These are phyloP conservation scores for Calonectria hawksworthii DNA, from an alignment of 2,329 filamentous ascomycete genomes.

Conservation along the genomic window DNA sequence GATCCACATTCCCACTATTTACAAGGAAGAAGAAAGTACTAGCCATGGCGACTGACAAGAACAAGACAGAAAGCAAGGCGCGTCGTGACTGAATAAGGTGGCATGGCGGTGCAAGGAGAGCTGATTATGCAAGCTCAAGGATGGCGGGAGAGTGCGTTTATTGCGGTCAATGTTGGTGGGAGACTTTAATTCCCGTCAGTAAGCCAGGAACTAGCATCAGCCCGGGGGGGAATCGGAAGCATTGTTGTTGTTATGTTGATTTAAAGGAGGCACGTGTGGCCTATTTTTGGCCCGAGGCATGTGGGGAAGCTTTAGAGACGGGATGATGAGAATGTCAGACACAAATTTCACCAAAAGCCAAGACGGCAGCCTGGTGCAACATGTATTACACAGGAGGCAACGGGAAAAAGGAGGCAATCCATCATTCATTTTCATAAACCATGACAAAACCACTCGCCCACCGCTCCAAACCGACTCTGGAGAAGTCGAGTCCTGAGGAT, in stretches of 20 bases:
- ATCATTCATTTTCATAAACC: neutral
- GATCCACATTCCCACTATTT: constrained; percentile 41
- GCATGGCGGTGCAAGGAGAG: neutral
- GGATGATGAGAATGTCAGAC: constrained; percentile 4
- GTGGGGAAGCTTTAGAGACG: constrained; percentile 1
- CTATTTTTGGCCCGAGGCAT: constrained; percentile 9
- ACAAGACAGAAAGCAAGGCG: constrained; percentile 22
- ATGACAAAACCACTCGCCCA: neutral
- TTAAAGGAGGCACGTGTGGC: constrained; percentile 11
- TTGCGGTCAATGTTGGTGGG: neutral
- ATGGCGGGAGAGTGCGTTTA: neutral
- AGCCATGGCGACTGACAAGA: constrained; percentile 39
- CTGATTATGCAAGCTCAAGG: neutral
- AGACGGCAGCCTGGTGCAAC: neutral
- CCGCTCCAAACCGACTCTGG: constrained; percentile 5
- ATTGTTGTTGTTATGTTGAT: neutral
- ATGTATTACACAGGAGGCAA: neutral
- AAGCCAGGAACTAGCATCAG: neutral
- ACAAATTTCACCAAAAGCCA: neutral
- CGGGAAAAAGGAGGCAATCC: neutral
- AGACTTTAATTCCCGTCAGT: neutral
- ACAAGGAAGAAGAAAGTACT: constrained; percentile 42
- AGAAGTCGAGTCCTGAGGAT: constrained; percentile 1
- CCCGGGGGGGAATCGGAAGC: neutral
- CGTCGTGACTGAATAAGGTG: neutral